Percentiles rank a stretch among this genome's conserved stretches.
Evolutionary conservation across 1,284 basidiomycete species (phyloP).

Genomic region (Sanghuangporus sanghuang): DNA sequence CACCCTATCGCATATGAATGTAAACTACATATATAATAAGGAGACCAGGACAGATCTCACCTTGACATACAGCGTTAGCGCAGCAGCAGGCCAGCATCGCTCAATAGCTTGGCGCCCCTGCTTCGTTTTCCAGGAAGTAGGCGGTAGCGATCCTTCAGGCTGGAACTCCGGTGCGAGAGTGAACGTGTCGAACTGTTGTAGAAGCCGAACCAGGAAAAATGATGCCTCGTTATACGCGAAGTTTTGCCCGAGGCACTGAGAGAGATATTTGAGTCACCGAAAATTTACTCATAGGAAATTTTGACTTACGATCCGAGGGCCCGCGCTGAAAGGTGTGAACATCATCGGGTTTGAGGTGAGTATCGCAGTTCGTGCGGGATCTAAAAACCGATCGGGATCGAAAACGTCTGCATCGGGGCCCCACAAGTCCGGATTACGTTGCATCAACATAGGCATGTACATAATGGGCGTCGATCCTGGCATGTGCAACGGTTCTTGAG

Average conservation of each 20-base stretch:
- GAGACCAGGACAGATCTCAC: conserved; percentile 29
- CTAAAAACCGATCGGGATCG: conserved; percentile 66
- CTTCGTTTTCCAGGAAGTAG: conserved; percentile 47
- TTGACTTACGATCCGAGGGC: conserved; percentile 44
- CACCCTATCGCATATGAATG: conserved; percentile 34
- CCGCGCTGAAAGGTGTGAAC: conserved; percentile 65
- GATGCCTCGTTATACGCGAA: conserved; percentile 71
- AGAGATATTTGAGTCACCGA: conserved; percentile 21
- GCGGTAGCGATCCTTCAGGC: conserved; percentile 54
- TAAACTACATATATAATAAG: neutral
- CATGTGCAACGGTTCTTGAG: conserved; percentile 46
- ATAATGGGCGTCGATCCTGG: conserved; percentile 52
- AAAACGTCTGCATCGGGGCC: conserved; percentile 64
- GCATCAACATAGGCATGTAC: conserved; percentile 53
- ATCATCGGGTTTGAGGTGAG: conserved; percentile 58
- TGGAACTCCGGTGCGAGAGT: conserved; percentile 55
- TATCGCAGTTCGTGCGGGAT: conserved; percentile 40
- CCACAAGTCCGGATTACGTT: conserved; percentile 59
- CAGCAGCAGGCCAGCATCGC: conserved; percentile 52
- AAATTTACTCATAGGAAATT: neutral
- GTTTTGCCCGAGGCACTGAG: conserved; percentile 66
- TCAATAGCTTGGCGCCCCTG: conserved; percentile 52
- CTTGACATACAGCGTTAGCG: conserved; percentile 59
- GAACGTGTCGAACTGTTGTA: conserved; percentile 60
- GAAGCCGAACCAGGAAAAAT: conserved; percentile 59